phyloP scores from a whole-genome alignment of 1,284 basidiomycete genomes.

The Marasmius oreades region DNA sequence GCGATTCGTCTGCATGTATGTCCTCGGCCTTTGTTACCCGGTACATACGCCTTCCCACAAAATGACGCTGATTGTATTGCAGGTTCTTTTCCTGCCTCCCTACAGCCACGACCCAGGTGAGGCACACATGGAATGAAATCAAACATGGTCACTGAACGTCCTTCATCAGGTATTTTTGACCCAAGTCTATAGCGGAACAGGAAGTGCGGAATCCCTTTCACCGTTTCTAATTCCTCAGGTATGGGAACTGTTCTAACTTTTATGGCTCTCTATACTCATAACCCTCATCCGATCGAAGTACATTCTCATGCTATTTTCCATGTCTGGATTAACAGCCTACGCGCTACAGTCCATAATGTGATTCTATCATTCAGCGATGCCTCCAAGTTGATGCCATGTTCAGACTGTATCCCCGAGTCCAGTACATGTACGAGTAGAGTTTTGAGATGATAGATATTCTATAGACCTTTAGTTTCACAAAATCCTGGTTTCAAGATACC shows the following conservation, averaged over 20 bases:
- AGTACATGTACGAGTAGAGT: no score
- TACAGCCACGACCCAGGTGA: slow-evolving; percentile 57
- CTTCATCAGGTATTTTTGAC: slow-evolving; percentile 51
- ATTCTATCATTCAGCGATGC: slow-evolving; percentile 4
- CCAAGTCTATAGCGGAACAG: slow-evolving; percentile 64
- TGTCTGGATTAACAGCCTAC: slow-evolving; percentile 59
- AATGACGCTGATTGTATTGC: slow-evolving; percentile 1
- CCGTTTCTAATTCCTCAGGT: slow-evolving; percentile 61
- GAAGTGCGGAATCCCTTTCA: slow-evolving; percentile 57
- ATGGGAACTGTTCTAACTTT: not conserved
- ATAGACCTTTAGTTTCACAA: no score
- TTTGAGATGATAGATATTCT: no score
- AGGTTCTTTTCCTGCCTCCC: slow-evolving; percentile 67
- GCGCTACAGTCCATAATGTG: slow-evolving; percentile 51
- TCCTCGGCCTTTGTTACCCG: slow-evolving; percentile 11
- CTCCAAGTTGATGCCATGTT: no score
- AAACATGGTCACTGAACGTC: not conserved
- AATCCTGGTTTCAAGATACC: no score
- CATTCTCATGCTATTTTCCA: slow-evolving; percentile 58
- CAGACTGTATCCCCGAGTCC: no score
- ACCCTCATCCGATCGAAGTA: slow-evolving; percentile 28
- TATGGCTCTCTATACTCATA: not conserved
- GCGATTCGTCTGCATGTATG: slow-evolving; percentile 70
- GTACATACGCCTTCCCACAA: not conserved
- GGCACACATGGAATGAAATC: slow-evolving; percentile 4